Percentiles rank a stretch among this genome's conserved stretches.
These are phyloP conservation scores for Saccharomyces hybrid DNA, from an alignment of 1,139 yeast species.

Conservation along the genomic window DNA sequence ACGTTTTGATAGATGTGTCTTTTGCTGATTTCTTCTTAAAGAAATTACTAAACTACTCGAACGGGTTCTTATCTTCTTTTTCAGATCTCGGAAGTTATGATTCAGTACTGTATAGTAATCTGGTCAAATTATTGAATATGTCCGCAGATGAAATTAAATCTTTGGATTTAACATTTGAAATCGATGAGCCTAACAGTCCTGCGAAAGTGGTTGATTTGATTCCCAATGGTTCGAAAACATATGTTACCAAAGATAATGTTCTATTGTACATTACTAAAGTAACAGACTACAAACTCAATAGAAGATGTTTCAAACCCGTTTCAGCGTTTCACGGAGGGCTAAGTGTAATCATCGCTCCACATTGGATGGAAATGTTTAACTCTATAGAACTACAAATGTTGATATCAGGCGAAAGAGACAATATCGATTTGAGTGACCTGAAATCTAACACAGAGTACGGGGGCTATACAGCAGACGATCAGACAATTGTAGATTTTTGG, in stretches of 20 bases:
- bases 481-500: slow-evolving; percentile 62
- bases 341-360: slow-evolving; percentile 54
- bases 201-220: slow-evolving; percentile 44
- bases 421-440: slow-evolving; percentile 66
- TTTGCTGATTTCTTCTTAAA: slow-evolving; percentile 84
- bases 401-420: slow-evolving; percentile 72
- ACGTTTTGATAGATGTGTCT: slow-evolving; percentile 68
- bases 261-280: slow-evolving; percentile 70
- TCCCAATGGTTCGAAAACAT: slow-evolving; percentile 47
- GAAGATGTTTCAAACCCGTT: slow-evolving; percentile 50
- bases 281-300: slow-evolving; percentile 72
- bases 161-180: slow-evolving; percentile 60
- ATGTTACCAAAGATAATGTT: slow-evolving; percentile 55
- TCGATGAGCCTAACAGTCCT: slow-evolving; percentile 25
- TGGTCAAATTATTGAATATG: slow-evolving; percentile 57
- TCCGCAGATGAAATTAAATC: slow-evolving; percentile 46
- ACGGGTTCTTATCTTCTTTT: slow-evolving; percentile 40
- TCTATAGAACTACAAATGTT: slow-evolving; percentile 75
- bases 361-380: slow-evolving; percentile 80
- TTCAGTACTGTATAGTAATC: slow-evolving; percentile 52
- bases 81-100: slow-evolving; percentile 76
- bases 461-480: slow-evolving; percentile 53
- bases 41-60: slow-evolving; percentile 42
- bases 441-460: slow-evolving; percentile 54
- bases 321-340: slow-evolving; percentile 64